Percentiles rank a stretch among this genome's conserved stretches.
These are phyloP conservation scores for Russula ochroleuca DNA, from an alignment of 768 basidiomycete species.

Conservation along the genomic window DNA sequence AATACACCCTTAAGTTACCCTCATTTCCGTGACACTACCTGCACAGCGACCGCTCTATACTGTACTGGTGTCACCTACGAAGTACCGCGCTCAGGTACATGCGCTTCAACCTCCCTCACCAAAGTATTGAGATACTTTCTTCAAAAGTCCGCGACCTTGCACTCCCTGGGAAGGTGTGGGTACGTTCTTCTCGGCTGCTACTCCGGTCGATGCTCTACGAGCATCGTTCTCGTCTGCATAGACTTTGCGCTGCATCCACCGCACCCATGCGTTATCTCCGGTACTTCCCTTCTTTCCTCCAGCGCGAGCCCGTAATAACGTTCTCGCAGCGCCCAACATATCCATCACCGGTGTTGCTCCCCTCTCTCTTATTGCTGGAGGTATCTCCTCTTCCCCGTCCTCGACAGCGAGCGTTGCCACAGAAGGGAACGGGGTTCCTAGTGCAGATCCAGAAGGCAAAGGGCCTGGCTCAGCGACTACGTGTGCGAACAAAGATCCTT, in stretches of 20 bases:
- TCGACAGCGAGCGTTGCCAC: neutral
- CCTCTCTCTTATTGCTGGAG: slow-evolving; percentile 18
- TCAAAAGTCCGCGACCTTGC: slow-evolving; percentile 25
- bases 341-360: slow-evolving; percentile 24
- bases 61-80: neutral
- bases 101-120: slow-evolving; percentile 21
- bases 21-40: neutral
- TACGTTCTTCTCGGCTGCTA: slow-evolving; percentile 6
- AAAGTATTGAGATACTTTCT: slow-evolving; percentile 28
- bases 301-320: slow-evolving; percentile 17
- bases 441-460: slow-evolving; percentile 38
- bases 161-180: slow-evolving; percentile 11
- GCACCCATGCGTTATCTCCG: slow-evolving; percentile 19
- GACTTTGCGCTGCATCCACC: slow-evolving; percentile 23
- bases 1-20: slow-evolving; percentile 5
- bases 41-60: neutral
- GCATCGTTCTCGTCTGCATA: slow-evolving; percentile 20
- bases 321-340: slow-evolving; percentile 26
- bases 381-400: slow-evolving; percentile 21
- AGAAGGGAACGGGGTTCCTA: slow-evolving; percentile 7
- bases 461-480: slow-evolving; percentile 60
- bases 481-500: slow-evolving; percentile 66
- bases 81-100: neutral
- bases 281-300: slow-evolving; percentile 16
- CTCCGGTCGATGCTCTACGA: slow-evolving; percentile 13